Evolutionary conservation across 78 protist genomes (phyloP).

Genomic region (Dictyostelium brefeldianum): DNA sequence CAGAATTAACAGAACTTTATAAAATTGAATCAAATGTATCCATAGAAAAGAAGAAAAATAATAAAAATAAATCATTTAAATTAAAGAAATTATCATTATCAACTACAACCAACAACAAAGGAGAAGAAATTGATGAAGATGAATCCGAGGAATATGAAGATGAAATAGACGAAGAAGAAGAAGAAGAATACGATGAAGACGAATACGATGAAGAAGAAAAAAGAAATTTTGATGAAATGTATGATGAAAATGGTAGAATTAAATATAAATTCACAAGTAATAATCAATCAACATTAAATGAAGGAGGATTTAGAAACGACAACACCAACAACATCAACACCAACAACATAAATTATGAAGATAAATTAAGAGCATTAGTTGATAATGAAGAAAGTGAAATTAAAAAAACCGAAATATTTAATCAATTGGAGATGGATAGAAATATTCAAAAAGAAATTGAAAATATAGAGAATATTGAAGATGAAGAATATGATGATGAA

Average conservation of each 20-base stretch:
- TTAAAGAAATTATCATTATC: neutral
- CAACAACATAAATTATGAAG: neutral
- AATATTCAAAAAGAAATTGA: neutral
- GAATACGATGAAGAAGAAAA: neutral
- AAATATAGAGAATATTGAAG: neutral
- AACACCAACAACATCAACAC: neutral
- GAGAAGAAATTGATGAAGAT: neutral
- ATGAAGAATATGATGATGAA: neutral
- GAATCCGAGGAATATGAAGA: neutral
- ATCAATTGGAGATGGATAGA: neutral
- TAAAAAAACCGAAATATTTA: neutral
- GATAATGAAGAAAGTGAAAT: neutral
- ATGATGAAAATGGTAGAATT: conserved; percentile 18
- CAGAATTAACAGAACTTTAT: conserved; percentile 28
- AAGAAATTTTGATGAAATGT: neutral
- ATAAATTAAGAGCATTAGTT: conserved; percentile 11
- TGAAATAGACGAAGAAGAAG: neutral
- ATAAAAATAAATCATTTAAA: neutral
- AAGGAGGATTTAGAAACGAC: neutral
- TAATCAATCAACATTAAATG: too few relatives aligned
- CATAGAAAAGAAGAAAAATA: neutral
- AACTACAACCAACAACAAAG: neutral
- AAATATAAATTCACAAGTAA: neutral
- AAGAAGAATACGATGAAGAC: neutral
- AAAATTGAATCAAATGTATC: neutral